Percentiles rank a stretch among this genome's conserved stretches.
phyloP scores from a whole-genome alignment of 805 yeast genomes.

The Komagataella kurtzmanii region DNA sequence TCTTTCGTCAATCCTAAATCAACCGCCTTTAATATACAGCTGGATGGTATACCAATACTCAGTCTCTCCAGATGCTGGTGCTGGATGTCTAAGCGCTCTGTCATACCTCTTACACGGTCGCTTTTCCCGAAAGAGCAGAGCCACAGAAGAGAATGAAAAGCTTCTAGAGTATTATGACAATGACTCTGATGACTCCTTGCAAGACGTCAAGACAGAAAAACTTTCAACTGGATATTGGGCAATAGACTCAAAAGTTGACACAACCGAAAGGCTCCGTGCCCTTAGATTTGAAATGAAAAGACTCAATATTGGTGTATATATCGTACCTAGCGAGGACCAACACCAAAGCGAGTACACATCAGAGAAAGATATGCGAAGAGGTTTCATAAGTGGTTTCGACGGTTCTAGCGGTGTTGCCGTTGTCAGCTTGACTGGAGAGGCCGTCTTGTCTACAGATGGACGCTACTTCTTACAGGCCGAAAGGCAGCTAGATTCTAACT shows the following conservation, averaged over 20 bases:
- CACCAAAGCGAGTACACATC: constrained; percentile 55
- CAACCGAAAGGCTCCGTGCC: constrained; percentile 20
- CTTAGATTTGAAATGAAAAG: constrained; percentile 32
- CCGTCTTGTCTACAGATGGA: constrained; percentile 87
- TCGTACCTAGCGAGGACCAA: constrained; percentile 45
- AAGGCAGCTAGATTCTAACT: constrained; percentile 63
- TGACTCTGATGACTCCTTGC: background rate
- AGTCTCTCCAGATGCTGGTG: background rate
- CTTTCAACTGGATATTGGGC: background rate
- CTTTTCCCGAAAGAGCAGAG: background rate
- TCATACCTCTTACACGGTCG: background rate
- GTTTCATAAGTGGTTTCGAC: constrained; percentile 43
- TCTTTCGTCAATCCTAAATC: background rate
- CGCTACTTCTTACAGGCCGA: constrained; percentile 88
- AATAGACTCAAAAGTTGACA: constrained; percentile 9
- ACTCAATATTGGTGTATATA: constrained; percentile 42
- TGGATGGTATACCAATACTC: background rate
- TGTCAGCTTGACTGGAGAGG: constrained; percentile 36
- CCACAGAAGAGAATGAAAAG: background rate
- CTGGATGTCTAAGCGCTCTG: background rate
- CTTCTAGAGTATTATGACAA: background rate
- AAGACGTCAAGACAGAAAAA: background rate
- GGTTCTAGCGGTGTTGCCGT: constrained; percentile 54
- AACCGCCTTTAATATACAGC: background rate
- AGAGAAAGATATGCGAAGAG: constrained; percentile 36